These are phyloP conservation scores for Debaryomyces singareniensis DNA, from an alignment of 1,139 yeast species.

Conservation along the genomic window DNA sequence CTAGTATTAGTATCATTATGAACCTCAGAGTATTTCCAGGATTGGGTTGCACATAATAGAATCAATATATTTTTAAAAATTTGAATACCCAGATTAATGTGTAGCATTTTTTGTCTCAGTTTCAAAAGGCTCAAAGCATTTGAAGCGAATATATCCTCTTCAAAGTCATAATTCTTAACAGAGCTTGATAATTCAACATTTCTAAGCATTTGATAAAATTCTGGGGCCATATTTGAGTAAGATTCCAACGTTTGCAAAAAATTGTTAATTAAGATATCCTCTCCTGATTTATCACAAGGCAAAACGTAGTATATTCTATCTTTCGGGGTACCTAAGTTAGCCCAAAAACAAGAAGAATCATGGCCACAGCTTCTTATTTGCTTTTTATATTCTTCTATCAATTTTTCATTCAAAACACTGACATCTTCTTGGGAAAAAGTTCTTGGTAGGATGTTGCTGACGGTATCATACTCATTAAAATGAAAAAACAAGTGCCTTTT, in stretches of 20 bases:
- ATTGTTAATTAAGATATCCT: constrained; percentile 19
- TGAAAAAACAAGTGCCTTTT: constrained; percentile 21
- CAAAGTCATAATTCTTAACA: not conserved
- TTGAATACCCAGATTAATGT: not conserved
- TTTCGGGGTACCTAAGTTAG: constrained; percentile 28
- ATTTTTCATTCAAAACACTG: constrained; percentile 17
- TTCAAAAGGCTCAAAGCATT: not conserved
- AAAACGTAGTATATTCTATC: constrained; percentile 31
- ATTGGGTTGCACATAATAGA: not conserved
- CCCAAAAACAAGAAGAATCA: constrained; percentile 30
- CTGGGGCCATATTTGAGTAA: too few relatives aligned
- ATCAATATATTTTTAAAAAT: not conserved
- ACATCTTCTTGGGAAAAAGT: constrained; percentile 17
- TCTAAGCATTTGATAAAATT: too few relatives aligned
- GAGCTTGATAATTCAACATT: not conserved
- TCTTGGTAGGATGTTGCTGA: constrained; percentile 8
- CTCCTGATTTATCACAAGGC: constrained; percentile 28
- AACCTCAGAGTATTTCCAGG: not conserved
- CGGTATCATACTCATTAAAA: constrained; percentile 12
- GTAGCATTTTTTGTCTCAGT: not conserved
- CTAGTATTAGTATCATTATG: not conserved
- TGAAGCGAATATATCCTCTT: not conserved
- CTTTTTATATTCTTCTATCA: constrained; percentile 18
- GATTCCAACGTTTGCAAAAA: constrained; percentile 16
- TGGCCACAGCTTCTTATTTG: constrained; percentile 24